Evolutionary conservation across 441 rosid species (phyloP).

Genomic region (Euphorbia neoarborescens): DNA sequence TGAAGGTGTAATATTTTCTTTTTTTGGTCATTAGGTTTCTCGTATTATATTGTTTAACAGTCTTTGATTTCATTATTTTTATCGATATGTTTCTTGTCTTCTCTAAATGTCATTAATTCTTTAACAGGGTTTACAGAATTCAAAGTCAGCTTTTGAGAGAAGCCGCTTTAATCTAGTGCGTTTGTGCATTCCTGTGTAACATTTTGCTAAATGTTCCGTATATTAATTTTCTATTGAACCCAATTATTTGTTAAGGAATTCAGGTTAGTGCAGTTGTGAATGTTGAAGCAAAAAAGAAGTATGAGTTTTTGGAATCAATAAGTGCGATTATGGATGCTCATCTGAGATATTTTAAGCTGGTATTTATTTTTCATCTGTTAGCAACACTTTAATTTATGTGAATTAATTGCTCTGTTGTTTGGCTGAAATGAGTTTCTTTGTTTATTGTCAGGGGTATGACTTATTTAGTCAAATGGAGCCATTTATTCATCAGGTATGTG

Average conservation of each 20-base stretch:
- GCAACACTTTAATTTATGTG: slow-evolving; percentile 2
- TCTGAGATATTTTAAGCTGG: slow-evolving; percentile 84
- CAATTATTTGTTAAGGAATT: slow-evolving; percentile 48
- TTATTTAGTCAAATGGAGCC: slow-evolving; percentile 76
- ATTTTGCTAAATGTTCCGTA: slow-evolving; percentile 13
- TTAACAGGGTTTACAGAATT: slow-evolving; percentile 73
- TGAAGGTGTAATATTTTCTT: background rate
- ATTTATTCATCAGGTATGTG: slow-evolving; percentile 63
- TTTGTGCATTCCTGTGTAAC: slow-evolving; percentile 10
- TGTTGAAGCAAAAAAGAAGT: slow-evolving; percentile 78
- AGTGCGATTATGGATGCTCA: slow-evolving; percentile 91
- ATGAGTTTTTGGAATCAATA: slow-evolving; percentile 81
- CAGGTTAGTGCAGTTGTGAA: slow-evolving; percentile 76
- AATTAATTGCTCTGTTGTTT: slow-evolving; percentile 5
- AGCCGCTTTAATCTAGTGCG: slow-evolving; percentile 89
- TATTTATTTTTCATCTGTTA: slow-evolving; percentile 21
- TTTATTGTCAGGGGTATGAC: slow-evolving; percentile 54
- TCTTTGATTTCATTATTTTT: background rate
- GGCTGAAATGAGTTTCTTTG: slow-evolving; percentile 18
- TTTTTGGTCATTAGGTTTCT: background rate
- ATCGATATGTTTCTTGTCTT: background rate
- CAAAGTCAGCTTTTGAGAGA: slow-evolving; percentile 78
- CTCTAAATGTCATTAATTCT: slow-evolving; percentile 8
- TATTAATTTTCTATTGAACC: slow-evolving; percentile 17
- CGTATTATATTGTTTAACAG: background rate